Evolutionary conservation across 192 early-diverging fungal species (phyloP).

Genomic region (Backusella australiensis): DNA sequence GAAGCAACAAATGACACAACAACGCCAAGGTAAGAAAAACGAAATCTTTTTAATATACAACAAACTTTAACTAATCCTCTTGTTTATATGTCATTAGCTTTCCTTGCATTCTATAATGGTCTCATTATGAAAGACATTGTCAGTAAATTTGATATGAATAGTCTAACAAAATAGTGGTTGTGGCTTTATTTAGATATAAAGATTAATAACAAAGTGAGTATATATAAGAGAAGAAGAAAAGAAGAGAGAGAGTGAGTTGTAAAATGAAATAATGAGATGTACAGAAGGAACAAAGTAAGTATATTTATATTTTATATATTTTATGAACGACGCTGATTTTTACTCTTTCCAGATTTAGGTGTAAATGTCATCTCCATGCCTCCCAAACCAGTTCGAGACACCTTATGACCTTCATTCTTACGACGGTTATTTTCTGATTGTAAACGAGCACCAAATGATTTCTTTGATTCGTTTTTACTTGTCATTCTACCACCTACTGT

Average conservation of each 20-base stretch:
- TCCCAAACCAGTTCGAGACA: conserved; percentile 37
- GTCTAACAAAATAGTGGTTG: neutral
- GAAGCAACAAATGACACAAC: too few species aligned
- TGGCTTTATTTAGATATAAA: neutral
- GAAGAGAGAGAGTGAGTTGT: neutral
- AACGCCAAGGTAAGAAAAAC: too few species aligned
- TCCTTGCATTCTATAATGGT: too few species aligned
- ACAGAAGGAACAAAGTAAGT: neutral
- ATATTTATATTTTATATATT: neutral
- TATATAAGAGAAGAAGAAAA: neutral
- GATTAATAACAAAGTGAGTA: neutral
- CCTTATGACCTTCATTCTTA: conserved; percentile 24
- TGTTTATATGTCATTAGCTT: too few species aligned
- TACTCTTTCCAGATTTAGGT: conserved; percentile 21
- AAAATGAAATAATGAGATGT: conserved; percentile 3
- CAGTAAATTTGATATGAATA: too few species aligned
- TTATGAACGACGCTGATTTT: conserved; percentile 2
- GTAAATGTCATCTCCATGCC: conserved; percentile 49
- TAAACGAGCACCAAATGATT: conserved; percentile 31
- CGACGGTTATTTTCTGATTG: conserved; percentile 11
- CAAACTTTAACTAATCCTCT: too few species aligned
- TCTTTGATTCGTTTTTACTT: conserved; percentile 13
- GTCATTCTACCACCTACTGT: neutral
- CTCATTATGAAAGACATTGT: too few species aligned
- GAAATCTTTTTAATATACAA: too few species aligned